Evolutionary conservation across 331 rosid species (phyloP), one percentile per base, ranked within the genome.

Genomic region (Acacia concinna): DNA sequence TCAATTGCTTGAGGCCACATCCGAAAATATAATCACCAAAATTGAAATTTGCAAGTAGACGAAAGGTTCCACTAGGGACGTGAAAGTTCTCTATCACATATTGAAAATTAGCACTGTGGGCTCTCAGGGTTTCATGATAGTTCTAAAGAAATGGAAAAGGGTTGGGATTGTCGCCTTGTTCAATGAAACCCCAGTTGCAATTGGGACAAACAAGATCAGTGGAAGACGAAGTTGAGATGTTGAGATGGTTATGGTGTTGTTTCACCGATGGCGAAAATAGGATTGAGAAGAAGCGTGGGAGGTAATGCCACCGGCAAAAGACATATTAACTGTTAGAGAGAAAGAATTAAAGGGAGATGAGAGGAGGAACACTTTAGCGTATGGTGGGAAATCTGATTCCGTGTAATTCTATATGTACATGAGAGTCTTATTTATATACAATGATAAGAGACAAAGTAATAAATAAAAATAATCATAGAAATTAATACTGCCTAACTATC

Each of bases 1-100:
- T 92, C 88, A 92, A 86, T 80, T 92, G 97, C 86, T 92, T 95
- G 12, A 92, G 90, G 20, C 97, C 95, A 0, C 93, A 93, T 12
- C 97, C 95, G 9, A 92, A 90, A 72, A 92, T 90, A 88, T 92
- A 92, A 66, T 92, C 97, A 17, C 95, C 97, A 4, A 90, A 86
- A 82, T 87, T 92, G 66, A 87, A 81, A 87, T 92, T 92, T 9
- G 86, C 5, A 0, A 88, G 83, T 1, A 82, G 76, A 32, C 88
- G 94, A 57, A 85, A 78, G 15, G 44, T 23, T 6, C 85, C 89
- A n/a, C 75, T 4, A 1, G 87, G 87, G 65, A 90, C 97, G 21
- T 86, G 91, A 47, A 81, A 65, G 56, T 90, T 80, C 21, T 74
- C 91, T 44, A 92, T 86, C 73, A 92, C 97, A 43, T 90, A 90